Percentiles rank a stretch among this genome's conserved stretches.
These are phyloP conservation scores for Corymbia citriodora DNA, from an alignment of 441 rosid genomes.

Conservation along the genomic window DNA sequence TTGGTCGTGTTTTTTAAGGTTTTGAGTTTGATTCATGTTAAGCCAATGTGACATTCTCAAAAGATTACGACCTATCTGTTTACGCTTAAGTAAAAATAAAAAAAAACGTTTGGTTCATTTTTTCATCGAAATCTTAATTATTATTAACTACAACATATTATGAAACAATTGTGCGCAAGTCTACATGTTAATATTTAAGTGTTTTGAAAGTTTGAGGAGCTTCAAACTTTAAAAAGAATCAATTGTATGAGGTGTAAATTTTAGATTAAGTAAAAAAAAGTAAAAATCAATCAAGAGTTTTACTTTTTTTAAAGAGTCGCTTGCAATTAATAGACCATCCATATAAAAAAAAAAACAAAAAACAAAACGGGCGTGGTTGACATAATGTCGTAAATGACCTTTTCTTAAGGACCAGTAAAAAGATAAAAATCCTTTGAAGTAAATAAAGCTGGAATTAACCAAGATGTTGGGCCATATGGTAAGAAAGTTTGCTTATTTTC, in stretches of 20 bases:
- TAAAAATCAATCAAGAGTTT: not conserved
- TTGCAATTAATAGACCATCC: not conserved
- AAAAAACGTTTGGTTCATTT: not conserved
- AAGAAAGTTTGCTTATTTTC: not conserved
- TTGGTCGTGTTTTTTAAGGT: not conserved
- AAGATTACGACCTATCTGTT: not conserved
- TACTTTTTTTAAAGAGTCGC: not conserved
- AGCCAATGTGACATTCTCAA: not conserved
- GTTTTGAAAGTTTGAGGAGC: not conserved
- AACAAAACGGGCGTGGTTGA: fast-evolving
- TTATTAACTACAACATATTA: not conserved
- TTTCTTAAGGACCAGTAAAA: not conserved
- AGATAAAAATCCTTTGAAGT: not conserved
- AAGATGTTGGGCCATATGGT: not conserved
- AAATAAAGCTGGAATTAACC: not conserved
- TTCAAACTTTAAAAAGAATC: not conserved
- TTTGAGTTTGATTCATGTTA: not conserved
- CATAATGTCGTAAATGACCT: not conserved
- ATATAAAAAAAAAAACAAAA: not conserved
- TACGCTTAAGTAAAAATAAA: not conserved
- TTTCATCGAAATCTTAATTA: not conserved
- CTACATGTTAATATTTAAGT: not conserved
- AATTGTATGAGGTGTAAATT: not conserved
- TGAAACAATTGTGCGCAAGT: not conserved
- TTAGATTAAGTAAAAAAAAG: not conserved